A percentile compares a stretch with the other conserved stretches of the same genome.
Evolutionary conservation across 2,329 filamentous ascomycete species (phyloP).

Genomic region (Scedosporium apiospermum): DNA sequence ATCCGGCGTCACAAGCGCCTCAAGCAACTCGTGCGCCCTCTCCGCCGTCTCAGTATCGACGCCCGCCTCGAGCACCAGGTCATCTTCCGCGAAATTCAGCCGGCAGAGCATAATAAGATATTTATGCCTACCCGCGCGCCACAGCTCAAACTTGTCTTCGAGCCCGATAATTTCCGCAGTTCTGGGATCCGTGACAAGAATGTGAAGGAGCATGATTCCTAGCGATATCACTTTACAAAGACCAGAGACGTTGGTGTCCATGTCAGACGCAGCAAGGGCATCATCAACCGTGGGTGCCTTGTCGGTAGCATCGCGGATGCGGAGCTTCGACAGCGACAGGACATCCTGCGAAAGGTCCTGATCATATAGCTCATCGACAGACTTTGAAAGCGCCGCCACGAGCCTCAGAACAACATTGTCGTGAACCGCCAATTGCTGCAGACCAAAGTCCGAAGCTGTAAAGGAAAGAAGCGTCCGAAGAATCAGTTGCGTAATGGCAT

Average conservation of each 20-base stretch:
- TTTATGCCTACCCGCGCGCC: constrained; percentile 67
- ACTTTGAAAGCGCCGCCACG: constrained; percentile 51
- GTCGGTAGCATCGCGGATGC: neutral
- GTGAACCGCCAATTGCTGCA: constrained; percentile 57
- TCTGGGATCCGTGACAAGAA: constrained; percentile 36
- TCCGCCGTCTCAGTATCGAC: constrained; percentile 72
- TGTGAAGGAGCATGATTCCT: constrained; percentile 40
- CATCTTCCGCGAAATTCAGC: constrained; percentile 75
- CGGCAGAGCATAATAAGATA: constrained; percentile 73
- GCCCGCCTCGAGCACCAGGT: constrained; percentile 64
- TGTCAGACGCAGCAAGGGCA: constrained; percentile 1
- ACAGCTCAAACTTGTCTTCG: constrained; percentile 58
- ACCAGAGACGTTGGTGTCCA: constrained; percentile 12
- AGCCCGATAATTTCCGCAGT: constrained; percentile 47
- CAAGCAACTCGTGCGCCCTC: constrained; percentile 71
- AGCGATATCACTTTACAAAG: constrained; percentile 39
- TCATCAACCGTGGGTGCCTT: constrained; percentile 4
- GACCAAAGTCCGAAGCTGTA: constrained; percentile 52
- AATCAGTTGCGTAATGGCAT: constrained; percentile 33
- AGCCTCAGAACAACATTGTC: constrained; percentile 63
- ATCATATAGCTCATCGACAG: constrained; percentile 68
- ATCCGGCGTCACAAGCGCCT: constrained; percentile 72
- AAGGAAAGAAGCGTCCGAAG: constrained; percentile 51
- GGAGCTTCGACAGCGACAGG: constrained; percentile 22
- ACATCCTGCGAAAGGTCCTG: constrained; percentile 29